Evolutionary conservation across 192 early-diverging fungal genomes (phyloP).

Genomic region (Thoreauomyces humboldtii): DNA sequence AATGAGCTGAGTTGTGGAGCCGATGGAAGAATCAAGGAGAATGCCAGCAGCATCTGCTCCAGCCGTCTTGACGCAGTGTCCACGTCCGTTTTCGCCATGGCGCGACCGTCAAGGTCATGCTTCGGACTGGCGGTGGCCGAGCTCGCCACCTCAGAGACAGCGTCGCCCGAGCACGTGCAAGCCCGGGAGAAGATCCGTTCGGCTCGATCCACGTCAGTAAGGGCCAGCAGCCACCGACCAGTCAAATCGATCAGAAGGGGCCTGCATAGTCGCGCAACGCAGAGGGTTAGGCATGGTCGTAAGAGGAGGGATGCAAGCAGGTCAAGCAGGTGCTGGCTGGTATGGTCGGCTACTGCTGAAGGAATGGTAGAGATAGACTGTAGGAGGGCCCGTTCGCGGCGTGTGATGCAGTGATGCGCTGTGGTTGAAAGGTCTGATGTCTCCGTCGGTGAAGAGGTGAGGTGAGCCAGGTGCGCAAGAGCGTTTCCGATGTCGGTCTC

Average conservation of each 20-base stretch:
- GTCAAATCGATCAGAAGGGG: conserved; percentile 79
- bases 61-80: not conserved
- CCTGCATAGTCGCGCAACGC: conserved; percentile 54
- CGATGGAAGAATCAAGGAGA: conserved; percentile 59
- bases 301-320: conserved; percentile 27
- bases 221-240: conserved; percentile 60
- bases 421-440: no score
- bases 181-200: not conserved
- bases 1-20: conserved; percentile 72
- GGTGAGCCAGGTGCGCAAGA: no score
- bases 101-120: conserved; percentile 29
- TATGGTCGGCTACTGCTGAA: not conserved
- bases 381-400: not conserved
- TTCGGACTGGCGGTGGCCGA: conserved; percentile 18
- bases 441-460: no score
- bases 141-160: not conserved
- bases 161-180: not conserved
- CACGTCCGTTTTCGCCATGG: not conserved
- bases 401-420: not conserved
- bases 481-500: no score
- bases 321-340: conserved; percentile 23
- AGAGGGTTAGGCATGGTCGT: conserved; percentile 30
- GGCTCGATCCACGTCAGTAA: not conserved
- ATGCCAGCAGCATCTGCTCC: conserved; percentile 40
- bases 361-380: not conserved